These are phyloP conservation scores for Ogataea hybrid DNA, from an alignment of 1,139 yeast genomes.

Conservation along the genomic window DNA sequence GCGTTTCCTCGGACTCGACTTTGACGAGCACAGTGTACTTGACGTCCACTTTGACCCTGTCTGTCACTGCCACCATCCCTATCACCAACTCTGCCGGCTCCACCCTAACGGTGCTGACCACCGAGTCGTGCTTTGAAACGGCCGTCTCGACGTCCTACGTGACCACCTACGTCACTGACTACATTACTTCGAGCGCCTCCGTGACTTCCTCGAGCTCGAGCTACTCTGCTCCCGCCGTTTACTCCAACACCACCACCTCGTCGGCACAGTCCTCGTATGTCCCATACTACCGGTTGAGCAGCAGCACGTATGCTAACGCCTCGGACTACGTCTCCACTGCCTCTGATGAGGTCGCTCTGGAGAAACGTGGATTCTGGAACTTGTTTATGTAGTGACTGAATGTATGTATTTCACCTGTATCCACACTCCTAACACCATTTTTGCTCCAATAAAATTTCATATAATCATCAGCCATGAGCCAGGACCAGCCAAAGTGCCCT, in stretches of 20 bases:
- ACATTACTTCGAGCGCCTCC: slow-evolving; percentile 6
- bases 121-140: slow-evolving; percentile 30
- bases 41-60: slow-evolving; percentile 26
- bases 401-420: background rate
- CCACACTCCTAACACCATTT: background rate
- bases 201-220: slow-evolving; percentile 5
- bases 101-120: slow-evolving; percentile 26
- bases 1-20: slow-evolving; percentile 9
- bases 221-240: slow-evolving; percentile 1
- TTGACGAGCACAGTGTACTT: slow-evolving; percentile 16
- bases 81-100: slow-evolving; percentile 30
- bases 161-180: slow-evolving; percentile 13
- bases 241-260: slow-evolving; percentile 1
- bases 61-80: slow-evolving; percentile 32
- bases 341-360: slow-evolving; percentile 10
- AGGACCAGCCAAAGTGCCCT: slow-evolving; percentile 50
- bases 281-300: slow-evolving; percentile 9
- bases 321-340: slow-evolving; percentile 12
- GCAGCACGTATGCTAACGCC: slow-evolving; percentile 9
- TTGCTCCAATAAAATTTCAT: slow-evolving; percentile 15
- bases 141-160: slow-evolving; percentile 25
- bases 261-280: slow-evolving; percentile 6
- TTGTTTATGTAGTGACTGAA: slow-evolving; percentile 8
- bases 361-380: slow-evolving; percentile 21
- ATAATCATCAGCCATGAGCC: slow-evolving; percentile 19